Conservation (phyloP, 768 basidiomycete species). For the Mrakia hoshinonis region DNA sequence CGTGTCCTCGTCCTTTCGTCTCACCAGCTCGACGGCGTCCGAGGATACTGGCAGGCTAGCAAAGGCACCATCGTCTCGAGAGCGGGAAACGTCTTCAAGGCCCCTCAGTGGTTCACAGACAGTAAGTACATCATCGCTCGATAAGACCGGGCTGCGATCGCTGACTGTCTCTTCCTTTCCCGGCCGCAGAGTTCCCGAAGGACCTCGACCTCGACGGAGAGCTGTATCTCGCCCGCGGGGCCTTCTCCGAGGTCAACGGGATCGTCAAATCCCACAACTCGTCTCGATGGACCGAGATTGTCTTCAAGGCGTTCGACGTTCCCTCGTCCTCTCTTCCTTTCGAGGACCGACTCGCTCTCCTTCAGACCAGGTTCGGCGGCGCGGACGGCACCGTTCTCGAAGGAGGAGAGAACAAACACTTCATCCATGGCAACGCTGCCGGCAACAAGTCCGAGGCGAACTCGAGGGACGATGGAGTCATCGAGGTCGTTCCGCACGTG, state of each 20-base stretch:
- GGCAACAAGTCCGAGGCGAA: not conserved
- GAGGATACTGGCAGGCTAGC: not conserved
- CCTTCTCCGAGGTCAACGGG: not conserved
- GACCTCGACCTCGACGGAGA: not conserved
- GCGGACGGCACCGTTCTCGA: not conserved
- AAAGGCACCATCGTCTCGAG: not conserved
- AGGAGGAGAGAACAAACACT: not conserved
- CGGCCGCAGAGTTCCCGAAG: not conserved
- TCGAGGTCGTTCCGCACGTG: not conserved
- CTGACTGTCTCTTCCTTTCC: not conserved
- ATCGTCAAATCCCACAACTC: not conserved
- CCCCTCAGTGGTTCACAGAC: not conserved
- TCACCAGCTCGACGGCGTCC: not conserved
- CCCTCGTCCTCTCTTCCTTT: not conserved
- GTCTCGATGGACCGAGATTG: not conserved
- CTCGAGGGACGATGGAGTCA: not conserved
- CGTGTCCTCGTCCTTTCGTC: not conserved
- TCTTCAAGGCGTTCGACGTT: not conserved
- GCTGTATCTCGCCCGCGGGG: not conserved
- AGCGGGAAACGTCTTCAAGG: not conserved
- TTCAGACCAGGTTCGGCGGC: not conserved
- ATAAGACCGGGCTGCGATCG: too few relatives aligned
- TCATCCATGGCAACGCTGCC: not conserved
- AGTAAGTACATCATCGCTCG: not conserved
- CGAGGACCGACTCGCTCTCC: conserved; percentile 5